Evolutionary conservation across 164 flowering plant genomes (phyloP).

Genomic region (Annona squamosa): DNA sequence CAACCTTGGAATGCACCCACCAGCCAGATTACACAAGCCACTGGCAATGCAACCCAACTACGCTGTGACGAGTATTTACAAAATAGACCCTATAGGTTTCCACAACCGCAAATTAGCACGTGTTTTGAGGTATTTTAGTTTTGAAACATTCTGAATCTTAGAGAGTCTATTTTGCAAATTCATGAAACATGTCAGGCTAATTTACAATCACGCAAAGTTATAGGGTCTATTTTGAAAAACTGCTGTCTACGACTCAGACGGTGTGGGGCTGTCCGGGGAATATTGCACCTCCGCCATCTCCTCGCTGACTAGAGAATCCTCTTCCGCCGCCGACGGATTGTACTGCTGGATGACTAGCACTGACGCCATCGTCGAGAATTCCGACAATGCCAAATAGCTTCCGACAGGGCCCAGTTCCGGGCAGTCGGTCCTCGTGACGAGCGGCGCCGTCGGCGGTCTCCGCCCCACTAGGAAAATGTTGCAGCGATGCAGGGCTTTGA

Average conservation of each 20-base stretch:
- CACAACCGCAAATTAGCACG: no score
- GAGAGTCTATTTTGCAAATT: no score
- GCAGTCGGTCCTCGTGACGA: constrained; percentile 23
- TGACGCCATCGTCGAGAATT: constrained; percentile 32
- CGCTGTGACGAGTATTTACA: no score
- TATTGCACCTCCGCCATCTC: constrained; percentile 11
- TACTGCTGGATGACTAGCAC: constrained; percentile 47
- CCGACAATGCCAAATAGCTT: constrained; percentile 28
- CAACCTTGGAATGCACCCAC: no score
- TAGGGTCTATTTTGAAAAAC: not conserved
- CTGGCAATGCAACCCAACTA: no score
- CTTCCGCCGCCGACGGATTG: constrained; percentile 4
- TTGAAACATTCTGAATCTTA: no score
- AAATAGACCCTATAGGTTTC: no score
- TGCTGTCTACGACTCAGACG: not conserved
- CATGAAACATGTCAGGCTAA: no score
- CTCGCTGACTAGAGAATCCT: constrained; percentile 8
- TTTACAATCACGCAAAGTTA: no score
- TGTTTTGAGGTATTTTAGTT: no score
- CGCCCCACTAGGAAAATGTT: constrained; percentile 49
- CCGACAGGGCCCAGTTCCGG: constrained; percentile 51
- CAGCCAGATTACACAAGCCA: no score
- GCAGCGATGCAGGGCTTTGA: constrained; percentile 23
- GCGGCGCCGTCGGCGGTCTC: constrained; percentile 17
- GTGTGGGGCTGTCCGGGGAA: constrained; percentile 17